Base-by-base conservation (phyloP, 768 basidiomycete genomes). In the Lentinula lateritia region DNA sequence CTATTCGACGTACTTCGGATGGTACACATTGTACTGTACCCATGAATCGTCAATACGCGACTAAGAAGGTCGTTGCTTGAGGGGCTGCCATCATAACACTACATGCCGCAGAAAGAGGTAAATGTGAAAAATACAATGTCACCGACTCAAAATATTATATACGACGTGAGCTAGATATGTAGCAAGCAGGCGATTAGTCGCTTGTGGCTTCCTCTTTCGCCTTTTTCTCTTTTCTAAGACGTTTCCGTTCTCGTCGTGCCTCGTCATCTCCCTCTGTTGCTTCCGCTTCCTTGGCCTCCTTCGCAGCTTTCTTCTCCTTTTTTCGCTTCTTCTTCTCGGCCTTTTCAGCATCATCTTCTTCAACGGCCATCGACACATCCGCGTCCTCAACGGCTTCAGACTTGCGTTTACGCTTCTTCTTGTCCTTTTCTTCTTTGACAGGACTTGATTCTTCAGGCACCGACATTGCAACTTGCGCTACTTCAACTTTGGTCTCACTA, bases 381-480 rank as follows among this genome's bases (percentile, higher is more conserved):
- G 67, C 74, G 15, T 73, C 76, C 16, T 70, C 78, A 20, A 62
- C 72, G 7, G 70, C 79, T 64, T 86, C 88, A 1, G 87, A 88
- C 69, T 90, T 90, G 52, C 90, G 84, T 73, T 93, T 93, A 58
- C 92, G 85, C 71, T 96, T 95, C 76, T 92, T 91, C 70, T 48
- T 48, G 46, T 93, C 90, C 70, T 87, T 88, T 32, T 84, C 80
- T 68, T 80, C 80, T 59, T 76, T 78, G 7, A 75, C 68, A 15
- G 75, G 70, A 34, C 74, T 75, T 50, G 69, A 34, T 52, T 36
- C 50, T 50, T 28, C 50, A 52, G 50, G 28, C 16, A 61, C 60
- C 76, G 45, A 59, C 13, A 32, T 18, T 38, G 46, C 7, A 46
- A 42, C n/a, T 28, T 39, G 16, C 5, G 56, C 16, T 9, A 50